Conservation (phyloP, 768 basidiomycete species). For the Amanita rimosa region DNA sequence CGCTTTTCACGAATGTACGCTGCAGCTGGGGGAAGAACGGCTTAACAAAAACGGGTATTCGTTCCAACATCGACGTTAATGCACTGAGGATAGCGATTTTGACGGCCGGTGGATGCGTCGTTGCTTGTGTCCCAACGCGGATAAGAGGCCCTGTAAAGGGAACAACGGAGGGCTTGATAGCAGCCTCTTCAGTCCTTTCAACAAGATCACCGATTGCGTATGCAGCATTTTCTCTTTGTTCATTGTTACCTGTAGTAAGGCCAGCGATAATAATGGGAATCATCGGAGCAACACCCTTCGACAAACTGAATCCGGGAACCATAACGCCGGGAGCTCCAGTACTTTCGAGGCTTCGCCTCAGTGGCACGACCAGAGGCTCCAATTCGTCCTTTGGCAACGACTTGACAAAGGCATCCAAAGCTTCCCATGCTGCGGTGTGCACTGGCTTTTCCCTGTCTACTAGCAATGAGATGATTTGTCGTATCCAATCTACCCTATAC, state of each 20-base stretch:
- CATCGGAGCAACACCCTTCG: constrained; percentile 73
- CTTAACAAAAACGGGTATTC: constrained; percentile 82
- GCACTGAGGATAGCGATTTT: constrained; percentile 87
- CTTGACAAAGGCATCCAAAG: constrained; percentile 83
- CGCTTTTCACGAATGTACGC: constrained; percentile 91
- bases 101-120: constrained; percentile 84
- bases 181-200: constrained; percentile 63
- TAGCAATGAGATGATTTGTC: constrained; percentile 73
- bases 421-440: constrained; percentile 71
- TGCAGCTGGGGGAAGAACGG: constrained; percentile 99
- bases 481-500: constrained; percentile 91
- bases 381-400: constrained; percentile 87
- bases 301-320: constrained; percentile 80
- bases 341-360: constrained; percentile 80
- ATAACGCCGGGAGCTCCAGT: constrained; percentile 65
- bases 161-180: constrained; percentile 93
- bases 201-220: constrained; percentile 96
- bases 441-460: constrained; percentile 71
- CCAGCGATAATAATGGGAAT: constrained; percentile 88
- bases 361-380: constrained; percentile 81
- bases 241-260: constrained; percentile 89
- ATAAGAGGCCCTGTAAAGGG: constrained; percentile 94
- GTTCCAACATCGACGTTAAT: constrained; percentile 73
- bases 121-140: constrained; percentile 84
- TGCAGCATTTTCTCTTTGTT: constrained; percentile 90